Conservation (phyloP, 371 early-diverging fungal species). For the Parasitella parasitica region DNA sequence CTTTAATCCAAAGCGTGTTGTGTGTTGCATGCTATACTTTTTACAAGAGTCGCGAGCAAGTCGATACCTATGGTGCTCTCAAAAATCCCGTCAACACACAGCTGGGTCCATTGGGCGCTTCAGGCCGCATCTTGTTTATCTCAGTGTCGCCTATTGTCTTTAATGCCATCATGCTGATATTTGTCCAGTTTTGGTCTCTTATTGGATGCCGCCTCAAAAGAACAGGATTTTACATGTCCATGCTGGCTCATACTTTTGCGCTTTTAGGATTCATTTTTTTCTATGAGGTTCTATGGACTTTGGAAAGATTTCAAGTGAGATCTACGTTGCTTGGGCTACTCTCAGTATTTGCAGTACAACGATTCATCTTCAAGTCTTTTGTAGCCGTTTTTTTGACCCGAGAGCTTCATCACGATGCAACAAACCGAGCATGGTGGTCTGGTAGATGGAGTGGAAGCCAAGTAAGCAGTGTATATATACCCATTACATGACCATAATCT, state of each 20-base stretch:
- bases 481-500: too few species aligned
- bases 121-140: constrained; percentile 57
- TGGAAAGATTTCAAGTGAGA: constrained; percentile 63
- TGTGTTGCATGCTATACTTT: constrained; percentile 67
- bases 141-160: constrained; percentile 69
- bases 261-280: constrained; percentile 58
- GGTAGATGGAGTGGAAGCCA: constrained; percentile 70
- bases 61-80: constrained; percentile 24
- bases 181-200: constrained; percentile 68
- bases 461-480: too few species aligned
- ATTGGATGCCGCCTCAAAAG: constrained; percentile 50
- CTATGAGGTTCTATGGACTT: constrained; percentile 68
- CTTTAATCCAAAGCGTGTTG: constrained; percentile 66
- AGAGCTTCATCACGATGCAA: constrained; percentile 76
- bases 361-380: constrained; percentile 70
- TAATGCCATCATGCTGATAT: constrained; percentile 66
- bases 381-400: constrained; percentile 74
- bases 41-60: constrained; percentile 45
- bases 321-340: constrained; percentile 70
- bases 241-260: constrained; percentile 62
- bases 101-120: constrained; percentile 14
- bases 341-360: constrained; percentile 64
- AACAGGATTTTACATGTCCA: constrained; percentile 70
- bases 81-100: constrained; percentile 10
- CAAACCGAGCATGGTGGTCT: constrained; percentile 90